A percentile compares a stretch with the other conserved stretches of the same genome.
phyloP scores from a whole-genome alignment of 179 eudicot genomes.

The Gypsophila paniculata region DNA sequence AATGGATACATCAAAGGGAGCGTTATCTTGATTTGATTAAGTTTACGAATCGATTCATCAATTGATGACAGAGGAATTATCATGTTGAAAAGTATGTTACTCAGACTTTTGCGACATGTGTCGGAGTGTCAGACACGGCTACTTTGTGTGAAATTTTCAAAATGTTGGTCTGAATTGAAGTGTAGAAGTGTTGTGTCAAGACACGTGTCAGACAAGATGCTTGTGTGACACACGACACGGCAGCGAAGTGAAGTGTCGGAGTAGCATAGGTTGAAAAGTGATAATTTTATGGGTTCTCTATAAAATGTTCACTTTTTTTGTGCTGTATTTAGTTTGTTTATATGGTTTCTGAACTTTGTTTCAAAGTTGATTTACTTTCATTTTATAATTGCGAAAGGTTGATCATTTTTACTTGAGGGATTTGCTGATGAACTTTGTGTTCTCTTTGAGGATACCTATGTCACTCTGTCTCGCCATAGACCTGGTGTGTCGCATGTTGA shows the following conservation, averaged over 20 bases:
- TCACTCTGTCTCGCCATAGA: background rate
- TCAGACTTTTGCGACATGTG: no score
- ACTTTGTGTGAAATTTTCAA: no score
- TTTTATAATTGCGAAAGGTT: background rate
- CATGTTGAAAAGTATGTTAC: slow-evolving; percentile 6
- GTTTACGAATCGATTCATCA: background rate
- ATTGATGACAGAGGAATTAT: background rate
- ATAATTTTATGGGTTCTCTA: slow-evolving; percentile 4
- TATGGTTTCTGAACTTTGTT: slow-evolving; percentile 11
- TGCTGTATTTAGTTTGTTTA: slow-evolving; percentile 8
- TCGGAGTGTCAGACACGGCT: no score
- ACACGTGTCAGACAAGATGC: no score
- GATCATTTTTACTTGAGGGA: background rate
- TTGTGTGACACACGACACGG: no score
- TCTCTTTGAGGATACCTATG: background rate
- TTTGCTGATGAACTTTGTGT: background rate
- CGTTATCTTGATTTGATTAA: background rate
- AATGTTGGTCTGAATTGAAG: no score
- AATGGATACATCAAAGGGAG: no score
- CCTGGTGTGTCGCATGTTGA: background rate
- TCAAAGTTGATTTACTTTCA: background rate
- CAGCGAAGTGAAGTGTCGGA: no score
- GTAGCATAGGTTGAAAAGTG: no score
- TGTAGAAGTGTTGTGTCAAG: no score
- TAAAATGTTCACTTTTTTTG: background rate